phyloP scores from a whole-genome alignment of 2,329 filamentous ascomycete species.

The Paecilomyces sp. region DNA sequence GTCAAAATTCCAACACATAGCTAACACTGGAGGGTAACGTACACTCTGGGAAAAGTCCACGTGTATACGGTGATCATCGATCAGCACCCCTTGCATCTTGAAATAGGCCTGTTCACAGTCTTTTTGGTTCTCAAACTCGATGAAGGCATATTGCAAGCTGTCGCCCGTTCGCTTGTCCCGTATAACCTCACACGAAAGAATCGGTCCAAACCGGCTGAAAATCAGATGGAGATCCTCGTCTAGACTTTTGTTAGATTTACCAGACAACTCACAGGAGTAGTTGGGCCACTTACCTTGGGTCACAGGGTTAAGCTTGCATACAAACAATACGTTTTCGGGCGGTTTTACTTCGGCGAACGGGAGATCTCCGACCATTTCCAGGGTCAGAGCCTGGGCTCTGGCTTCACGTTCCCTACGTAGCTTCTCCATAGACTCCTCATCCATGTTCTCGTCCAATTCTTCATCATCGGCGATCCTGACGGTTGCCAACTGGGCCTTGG shows the following conservation, averaged over 20 bases:
- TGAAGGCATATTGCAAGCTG: constrained; percentile 94
- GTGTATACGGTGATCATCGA: constrained; percentile 95
- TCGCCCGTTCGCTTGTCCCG: constrained; percentile 89
- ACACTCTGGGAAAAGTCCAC: constrained; percentile 98
- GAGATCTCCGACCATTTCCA: constrained; percentile 96
- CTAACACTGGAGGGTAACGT: constrained; percentile 26
- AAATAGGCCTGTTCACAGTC: constrained; percentile 94
- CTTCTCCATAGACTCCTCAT: constrained; percentile 74
- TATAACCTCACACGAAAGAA: constrained; percentile 93
- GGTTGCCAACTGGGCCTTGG: constrained; percentile 78
- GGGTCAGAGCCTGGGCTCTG: constrained; percentile 82
- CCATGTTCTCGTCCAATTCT: constrained; percentile 67
- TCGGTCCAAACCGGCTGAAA: constrained; percentile 92
- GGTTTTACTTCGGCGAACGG: constrained; percentile 97
- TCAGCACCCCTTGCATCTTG: constrained; percentile 97
- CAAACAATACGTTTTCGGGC: constrained; percentile 93
- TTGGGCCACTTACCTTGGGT: constrained; percentile 54
- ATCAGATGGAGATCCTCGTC: constrained; percentile 93
- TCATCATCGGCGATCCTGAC: constrained; percentile 89
- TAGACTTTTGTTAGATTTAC: constrained; percentile 16
- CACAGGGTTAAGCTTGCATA: constrained; percentile 97
- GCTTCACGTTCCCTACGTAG: constrained; percentile 81
- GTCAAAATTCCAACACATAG: constrained; percentile 5
- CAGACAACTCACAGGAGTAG: neutral
- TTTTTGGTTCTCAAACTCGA: constrained; percentile 88